These are phyloP conservation scores for Stachybotrys elegans DNA, from an alignment of 2,329 filamentous ascomycete genomes.

Conservation along the genomic window DNA sequence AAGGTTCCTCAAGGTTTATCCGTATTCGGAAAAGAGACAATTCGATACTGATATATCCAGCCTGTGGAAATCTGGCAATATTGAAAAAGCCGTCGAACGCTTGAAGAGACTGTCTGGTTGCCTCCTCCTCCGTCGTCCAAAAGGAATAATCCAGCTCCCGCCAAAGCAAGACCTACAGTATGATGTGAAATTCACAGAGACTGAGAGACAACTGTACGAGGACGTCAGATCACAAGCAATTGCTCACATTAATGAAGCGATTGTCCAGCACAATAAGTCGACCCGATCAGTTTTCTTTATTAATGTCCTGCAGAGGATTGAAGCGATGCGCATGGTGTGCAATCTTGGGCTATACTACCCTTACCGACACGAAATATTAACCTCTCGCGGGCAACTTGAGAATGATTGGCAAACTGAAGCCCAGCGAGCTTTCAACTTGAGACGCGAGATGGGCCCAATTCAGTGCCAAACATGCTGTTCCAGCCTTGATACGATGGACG, in stretches of 20 bases:
- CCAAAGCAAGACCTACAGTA: constrained; percentile 24
- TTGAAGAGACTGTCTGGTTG: constrained; percentile 32
- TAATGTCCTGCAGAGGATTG: not conserved
- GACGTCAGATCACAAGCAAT: constrained; percentile 19
- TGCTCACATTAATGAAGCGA: constrained; percentile 27
- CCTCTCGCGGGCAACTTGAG: not conserved
- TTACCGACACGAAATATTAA: not conserved
- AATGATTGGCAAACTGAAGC: not conserved
- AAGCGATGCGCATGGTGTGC: not conserved
- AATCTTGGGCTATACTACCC: not conserved
- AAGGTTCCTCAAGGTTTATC: constrained; percentile 33
- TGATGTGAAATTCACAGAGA: constrained; percentile 27
- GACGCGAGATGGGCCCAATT: not conserved
- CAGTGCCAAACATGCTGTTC: not conserved
- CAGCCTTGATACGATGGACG: not conserved
- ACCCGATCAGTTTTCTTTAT: too few species aligned
- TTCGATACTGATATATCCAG: constrained; percentile 34
- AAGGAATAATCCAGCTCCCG: constrained; percentile 33
- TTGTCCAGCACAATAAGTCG: too few species aligned
- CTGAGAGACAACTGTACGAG: constrained; percentile 32
- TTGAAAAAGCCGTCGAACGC: constrained; percentile 30
- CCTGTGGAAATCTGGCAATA: constrained; percentile 32
- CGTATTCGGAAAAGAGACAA: constrained; percentile 28
- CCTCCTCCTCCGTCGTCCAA: constrained; percentile 34
- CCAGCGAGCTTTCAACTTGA: not conserved